Evolutionary conservation across 2,329 filamentous ascomycete genomes (phyloP), one percentile per base, ranked within the genome.

Genomic region (Pseudofabraea citricarpa): DNA sequence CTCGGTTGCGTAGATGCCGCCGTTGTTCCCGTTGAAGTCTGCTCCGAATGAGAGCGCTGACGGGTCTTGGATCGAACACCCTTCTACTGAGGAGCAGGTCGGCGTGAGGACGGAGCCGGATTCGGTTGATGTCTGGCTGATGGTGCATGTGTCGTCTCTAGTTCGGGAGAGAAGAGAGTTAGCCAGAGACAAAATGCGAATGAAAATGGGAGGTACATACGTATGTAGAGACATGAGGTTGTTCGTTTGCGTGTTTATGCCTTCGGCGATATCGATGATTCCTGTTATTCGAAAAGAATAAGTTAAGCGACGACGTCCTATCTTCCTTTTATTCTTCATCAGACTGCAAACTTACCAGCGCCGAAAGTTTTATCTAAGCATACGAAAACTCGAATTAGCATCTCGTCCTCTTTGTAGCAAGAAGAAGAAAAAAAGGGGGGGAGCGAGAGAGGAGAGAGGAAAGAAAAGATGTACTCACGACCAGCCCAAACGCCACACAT

Each of bases 401-500:
- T n/a, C n/a, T n/a, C n/a, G n/a, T n/a, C n/a, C n/a, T n/a, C n/a
- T n/a, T n/a, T n/a, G n/a, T n/a, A n/a, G n/a, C n/a, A n/a, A n/a
- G n/a, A n/a, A n/a, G n/a, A n/a, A n/a, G n/a, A n/a, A n/a, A n/a
- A n/a, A n/a, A n/a, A n/a, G n/a, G n/a, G n/a, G n/a, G n/a, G n/a
- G n/a, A n/a, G n/a, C n/a, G n/a, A n/a, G n/a, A n/a, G n/a, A n/a
- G n/a, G n/a, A n/a, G n/a, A n/a, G n/a, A n/a, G n/a, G n/a, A n/a
- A n/a, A n/a, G n/a, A n/a, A n/a, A n/a, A n/a, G n/a, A n/a, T n/a
- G n/a, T n/a, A n/a, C n/a, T n/a, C n/a, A n/a, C n/a, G n/a, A n/a
- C n/a, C n/a, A n/a, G n/a, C n/a, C 70, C 70, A 73, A n/a, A 62
- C 66, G 41, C 70, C 70, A 47, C 70, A 73, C 37, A 62, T 58